A percentile compares a stretch with the other conserved stretches of the same genome.
Evolutionary conservation across 345 rosid species (phyloP).

Genomic region (Trapa bicornis): DNA sequence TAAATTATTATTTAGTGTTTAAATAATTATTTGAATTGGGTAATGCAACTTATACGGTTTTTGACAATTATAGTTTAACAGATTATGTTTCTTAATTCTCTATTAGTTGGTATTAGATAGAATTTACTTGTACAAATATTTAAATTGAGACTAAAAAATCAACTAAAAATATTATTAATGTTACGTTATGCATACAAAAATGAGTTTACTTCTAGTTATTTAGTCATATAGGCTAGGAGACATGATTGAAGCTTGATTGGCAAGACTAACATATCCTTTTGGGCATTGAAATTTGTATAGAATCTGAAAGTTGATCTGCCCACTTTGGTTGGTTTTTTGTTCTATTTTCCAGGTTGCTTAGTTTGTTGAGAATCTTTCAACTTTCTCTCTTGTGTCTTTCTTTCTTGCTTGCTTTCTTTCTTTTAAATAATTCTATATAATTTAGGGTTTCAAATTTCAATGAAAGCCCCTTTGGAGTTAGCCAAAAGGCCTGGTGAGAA

Average conservation of each 20-base stretch:
- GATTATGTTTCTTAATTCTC: no score
- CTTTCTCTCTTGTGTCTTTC: neutral
- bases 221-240: neutral
- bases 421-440: neutral
- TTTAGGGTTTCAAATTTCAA: neutral
- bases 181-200: no score
- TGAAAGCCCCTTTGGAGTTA: slow-evolving; percentile 8
- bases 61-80: no score
- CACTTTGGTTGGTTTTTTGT: neutral
- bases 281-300: neutral
- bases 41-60: no score
- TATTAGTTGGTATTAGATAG: no score
- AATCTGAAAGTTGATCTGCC: neutral
- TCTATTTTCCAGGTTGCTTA: slow-evolving; percentile 5
- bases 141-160: no score
- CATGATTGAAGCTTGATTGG: neutral
- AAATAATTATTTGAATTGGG: no score
- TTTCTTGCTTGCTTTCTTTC: neutral
- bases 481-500: slow-evolving; percentile 18
- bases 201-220: no score
- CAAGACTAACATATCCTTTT: neutral
- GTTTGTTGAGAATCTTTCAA: neutral
- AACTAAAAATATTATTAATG: no score
- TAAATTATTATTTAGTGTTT: no score
- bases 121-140: no score